Conservation (phyloP, 108 stramenopile species). For the Cyclotella atomus region DNA sequence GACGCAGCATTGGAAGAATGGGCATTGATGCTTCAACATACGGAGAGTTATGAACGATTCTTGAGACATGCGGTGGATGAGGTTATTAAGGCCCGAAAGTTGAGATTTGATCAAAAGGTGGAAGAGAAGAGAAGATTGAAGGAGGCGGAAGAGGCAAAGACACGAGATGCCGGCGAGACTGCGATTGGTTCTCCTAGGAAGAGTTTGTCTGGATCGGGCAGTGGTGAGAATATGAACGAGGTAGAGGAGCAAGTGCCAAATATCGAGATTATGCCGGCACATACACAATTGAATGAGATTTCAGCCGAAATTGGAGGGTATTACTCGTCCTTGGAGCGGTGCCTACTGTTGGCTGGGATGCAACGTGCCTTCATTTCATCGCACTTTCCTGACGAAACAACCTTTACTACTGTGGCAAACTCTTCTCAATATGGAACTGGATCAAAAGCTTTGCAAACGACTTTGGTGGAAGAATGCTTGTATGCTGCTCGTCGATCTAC, state of each 20-base stretch:
- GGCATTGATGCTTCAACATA: slow-evolving; percentile 88
- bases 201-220: neutral
- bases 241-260: slow-evolving; percentile 37
- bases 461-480: slow-evolving; percentile 82
- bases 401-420: slow-evolving; percentile 37
- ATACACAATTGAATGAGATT: slow-evolving; percentile 72
- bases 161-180: slow-evolving; percentile 6
- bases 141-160: slow-evolving; percentile 53
- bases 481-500: slow-evolving; percentile 81
- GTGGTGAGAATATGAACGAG: slow-evolving; percentile 32
- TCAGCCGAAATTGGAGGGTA: slow-evolving; percentile 84
- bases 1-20: slow-evolving; percentile 91
- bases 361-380: slow-evolving; percentile 76
- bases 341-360: slow-evolving; percentile 80
- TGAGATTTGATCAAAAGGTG: slow-evolving; percentile 58
- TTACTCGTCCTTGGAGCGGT: slow-evolving; percentile 79
- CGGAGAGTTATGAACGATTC: slow-evolving; percentile 92
- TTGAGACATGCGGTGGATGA: slow-evolving; percentile 81
- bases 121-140: slow-evolving; percentile 46
- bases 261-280: slow-evolving; percentile 71
- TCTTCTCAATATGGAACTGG: slow-evolving; percentile 14
- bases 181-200: neutral
- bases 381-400: slow-evolving; percentile 43
- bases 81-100: slow-evolving; percentile 72
- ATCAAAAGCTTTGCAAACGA: slow-evolving; percentile 67